A percentile compares a stretch with the other conserved stretches of the same genome.
Conservation (phyloP, 495 filamentous ascomycete genomes). For the Daldinia caldariorum region DNA sequence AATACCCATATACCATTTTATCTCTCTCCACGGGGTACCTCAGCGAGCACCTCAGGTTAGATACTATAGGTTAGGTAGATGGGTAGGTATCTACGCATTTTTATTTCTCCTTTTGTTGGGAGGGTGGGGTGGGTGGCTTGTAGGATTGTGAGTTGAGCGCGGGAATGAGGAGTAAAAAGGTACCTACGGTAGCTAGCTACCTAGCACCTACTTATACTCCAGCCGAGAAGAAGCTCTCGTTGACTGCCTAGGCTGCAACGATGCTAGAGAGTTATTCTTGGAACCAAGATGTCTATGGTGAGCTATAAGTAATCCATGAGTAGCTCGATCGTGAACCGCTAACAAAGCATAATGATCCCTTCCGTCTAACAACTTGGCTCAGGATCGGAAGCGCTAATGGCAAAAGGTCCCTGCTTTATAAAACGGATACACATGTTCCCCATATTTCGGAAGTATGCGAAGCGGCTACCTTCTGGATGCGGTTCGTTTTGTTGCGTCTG, state of each 20-base stretch:
- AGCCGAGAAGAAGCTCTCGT: background rate
- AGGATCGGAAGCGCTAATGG: background rate
- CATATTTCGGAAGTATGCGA: slow-evolving; percentile 1
- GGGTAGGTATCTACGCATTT: too few species aligned
- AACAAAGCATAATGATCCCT: background rate
- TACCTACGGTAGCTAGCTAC: too few species aligned
- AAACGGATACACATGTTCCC: background rate
- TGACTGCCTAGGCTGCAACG: background rate
- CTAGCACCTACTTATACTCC: background rate
- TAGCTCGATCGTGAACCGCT: background rate
- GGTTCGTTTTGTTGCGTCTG: background rate
- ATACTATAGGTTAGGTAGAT: too few species aligned
- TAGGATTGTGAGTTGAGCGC: too few species aligned
- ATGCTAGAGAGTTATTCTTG: background rate
- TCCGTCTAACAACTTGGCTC: background rate
- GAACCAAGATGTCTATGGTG: background rate
- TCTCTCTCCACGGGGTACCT: too few species aligned
- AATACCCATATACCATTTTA: background rate
- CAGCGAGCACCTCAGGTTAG: too few species aligned
- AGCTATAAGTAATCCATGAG: background rate
- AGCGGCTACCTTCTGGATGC: background rate
- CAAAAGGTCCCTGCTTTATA: background rate
- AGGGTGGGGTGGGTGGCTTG: background rate
- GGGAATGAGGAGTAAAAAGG: too few species aligned
- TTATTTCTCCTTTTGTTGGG: background rate